Evolutionary conservation across 371 early-diverging fungal genomes (phyloP).

Genomic region (Saksenaea oblongispora): DNA sequence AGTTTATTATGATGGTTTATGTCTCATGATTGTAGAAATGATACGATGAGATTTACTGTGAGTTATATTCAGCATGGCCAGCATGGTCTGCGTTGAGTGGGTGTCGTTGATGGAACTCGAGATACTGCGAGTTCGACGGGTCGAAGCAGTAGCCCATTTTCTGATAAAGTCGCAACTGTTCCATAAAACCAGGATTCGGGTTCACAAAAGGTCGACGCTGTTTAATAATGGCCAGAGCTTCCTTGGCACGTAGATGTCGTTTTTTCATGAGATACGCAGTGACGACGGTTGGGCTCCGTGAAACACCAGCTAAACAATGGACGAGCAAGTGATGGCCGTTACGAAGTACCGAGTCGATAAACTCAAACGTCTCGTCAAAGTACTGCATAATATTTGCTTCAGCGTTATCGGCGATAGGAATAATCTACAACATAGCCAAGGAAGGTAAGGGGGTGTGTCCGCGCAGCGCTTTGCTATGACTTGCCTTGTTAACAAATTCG

Average conservation of each 20-base stretch:
- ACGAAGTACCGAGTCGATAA: slow-evolving; percentile 54
- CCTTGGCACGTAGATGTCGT: slow-evolving; percentile 39
- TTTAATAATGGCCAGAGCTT: slow-evolving; percentile 59
- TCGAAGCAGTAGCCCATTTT: slow-evolving; percentile 64
- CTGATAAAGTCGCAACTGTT: slow-evolving; percentile 68
- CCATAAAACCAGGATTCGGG: slow-evolving; percentile 77
- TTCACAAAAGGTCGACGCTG: slow-evolving; percentile 54
- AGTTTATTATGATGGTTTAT: too few species aligned
- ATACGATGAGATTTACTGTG: too few species aligned
- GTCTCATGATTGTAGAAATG: too few species aligned
- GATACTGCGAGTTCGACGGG: slow-evolving; percentile 54
- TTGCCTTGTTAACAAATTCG: slow-evolving; percentile 58
- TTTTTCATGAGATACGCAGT: slow-evolving; percentile 75
- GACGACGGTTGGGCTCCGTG: slow-evolving; percentile 43
- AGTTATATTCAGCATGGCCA: slow-evolving; percentile 32
- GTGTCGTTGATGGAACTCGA: slow-evolving; percentile 57
- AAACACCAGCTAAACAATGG: slow-evolving; percentile 52
- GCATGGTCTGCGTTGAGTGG: slow-evolving; percentile 39
- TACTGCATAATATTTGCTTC: slow-evolving; percentile 70
- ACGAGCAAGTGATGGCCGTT: slow-evolving; percentile 61
- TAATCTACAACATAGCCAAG: slow-evolving; percentile 26
- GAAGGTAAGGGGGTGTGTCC: not conserved
- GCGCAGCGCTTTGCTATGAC: slow-evolving; percentile 6
- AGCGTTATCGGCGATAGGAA: slow-evolving; percentile 64
- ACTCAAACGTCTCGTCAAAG: slow-evolving; percentile 64